Percentiles rank a stretch among this genome's conserved stretches.
Conservation (phyloP, 768 basidiomycete genomes). For the Holtermanniella nyarrowii region DNA sequence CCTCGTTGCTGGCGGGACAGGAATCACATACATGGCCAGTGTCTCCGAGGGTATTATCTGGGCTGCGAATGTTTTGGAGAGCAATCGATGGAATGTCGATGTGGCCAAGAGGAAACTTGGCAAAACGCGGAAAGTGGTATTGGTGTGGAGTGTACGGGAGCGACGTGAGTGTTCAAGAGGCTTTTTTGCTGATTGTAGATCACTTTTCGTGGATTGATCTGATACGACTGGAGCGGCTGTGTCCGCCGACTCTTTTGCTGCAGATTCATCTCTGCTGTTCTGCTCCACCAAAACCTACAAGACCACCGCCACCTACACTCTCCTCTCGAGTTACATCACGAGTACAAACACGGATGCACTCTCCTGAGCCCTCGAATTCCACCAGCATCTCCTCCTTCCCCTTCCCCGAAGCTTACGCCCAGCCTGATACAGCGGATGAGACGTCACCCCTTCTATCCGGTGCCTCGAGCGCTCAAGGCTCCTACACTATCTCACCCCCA, state of each 20-base stretch:
- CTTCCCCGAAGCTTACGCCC: neutral
- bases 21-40: conserved; percentile 16
- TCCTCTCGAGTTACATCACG: neutral
- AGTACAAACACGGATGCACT: neutral
- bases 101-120: neutral
- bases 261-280: neutral
- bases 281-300: neutral
- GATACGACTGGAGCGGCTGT: neutral
- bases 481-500: too few species aligned
- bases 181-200: neutral
- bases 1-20: conserved; percentile 26
- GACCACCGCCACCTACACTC: neutral
- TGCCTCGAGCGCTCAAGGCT: too few species aligned
- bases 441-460: neutral
- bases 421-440: neutral
- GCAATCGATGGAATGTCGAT: neutral
- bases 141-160: conserved; percentile 1
- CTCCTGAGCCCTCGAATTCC: neutral
- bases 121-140: neutral
- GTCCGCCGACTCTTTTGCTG: neutral
- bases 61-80: neutral
- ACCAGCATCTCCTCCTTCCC: too few species aligned
- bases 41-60: conserved; percentile 2
- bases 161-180: neutral
- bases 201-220: neutral